Evolutionary conservation across 371 early-diverging fungal genomes (phyloP).

Genomic region (Funneliformis caledonium): DNA sequence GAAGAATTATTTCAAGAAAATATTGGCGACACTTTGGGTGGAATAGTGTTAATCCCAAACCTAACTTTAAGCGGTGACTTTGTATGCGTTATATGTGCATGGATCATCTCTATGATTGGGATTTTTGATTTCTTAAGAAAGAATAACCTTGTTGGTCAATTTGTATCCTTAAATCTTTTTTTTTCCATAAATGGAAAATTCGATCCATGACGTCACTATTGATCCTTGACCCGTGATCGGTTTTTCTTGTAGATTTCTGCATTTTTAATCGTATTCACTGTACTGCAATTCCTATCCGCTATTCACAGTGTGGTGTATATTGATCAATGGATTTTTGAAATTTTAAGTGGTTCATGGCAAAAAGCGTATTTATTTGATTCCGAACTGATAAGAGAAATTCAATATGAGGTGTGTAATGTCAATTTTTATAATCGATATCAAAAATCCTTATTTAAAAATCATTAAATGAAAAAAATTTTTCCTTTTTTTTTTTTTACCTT

Average conservation of each 20-base stretch:
- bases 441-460: neutral
- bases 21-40: neutral
- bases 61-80: slow-evolving; percentile 20
- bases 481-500: neutral
- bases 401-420: slow-evolving; percentile 30
- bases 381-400: slow-evolving; percentile 31
- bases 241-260: neutral
- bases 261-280: slow-evolving; percentile 28
- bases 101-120: slow-evolving; percentile 34
- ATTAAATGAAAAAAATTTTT: neutral
- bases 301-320: slow-evolving; percentile 8
- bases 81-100: slow-evolving; percentile 18
- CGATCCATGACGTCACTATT: neutral
- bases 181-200: neutral
- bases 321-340: slow-evolving; percentile 13
- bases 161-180: slow-evolving; percentile 32
- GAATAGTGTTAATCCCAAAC: slow-evolving; percentile 17
- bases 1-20: slow-evolving; percentile 6
- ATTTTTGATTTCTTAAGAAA: neutral
- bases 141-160: slow-evolving; percentile 35
- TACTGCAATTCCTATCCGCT: slow-evolving; percentile 8
- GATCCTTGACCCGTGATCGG: neutral
- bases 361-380: slow-evolving; percentile 7
- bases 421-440: neutral
- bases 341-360: slow-evolving; percentile 29